Evolutionary conservation across 176 grass and related monocot genomes (phyloP), one percentile per base, ranked within the genome.

Genomic region (Chrysopogon serrulatus): DNA sequence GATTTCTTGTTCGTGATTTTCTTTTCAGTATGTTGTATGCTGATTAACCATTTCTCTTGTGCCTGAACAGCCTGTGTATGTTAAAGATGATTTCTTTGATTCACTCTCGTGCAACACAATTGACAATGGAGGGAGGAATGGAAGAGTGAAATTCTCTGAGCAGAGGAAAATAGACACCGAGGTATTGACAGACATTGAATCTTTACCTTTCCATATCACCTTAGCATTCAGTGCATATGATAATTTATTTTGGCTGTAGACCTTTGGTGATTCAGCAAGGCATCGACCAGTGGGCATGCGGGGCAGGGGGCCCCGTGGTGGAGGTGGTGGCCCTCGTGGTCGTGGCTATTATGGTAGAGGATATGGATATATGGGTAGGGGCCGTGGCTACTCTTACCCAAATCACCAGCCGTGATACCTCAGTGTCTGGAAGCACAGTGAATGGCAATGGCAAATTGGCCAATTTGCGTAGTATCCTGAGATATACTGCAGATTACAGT

Each of bases 61-160:
- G 16, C 18, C 39, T 63, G 59, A 87, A 27, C 71, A 98, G 96
- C 70, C 86, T 89, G 87, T 96, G 28, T 96, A 94, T 92, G 89
- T 93, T 26, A 98, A 98, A 80, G 96, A 98, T 30, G 93, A 98
- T 43, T 98, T 98, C 85, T 98, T 98, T 27, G 93, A 98, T 92
- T 89, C 96, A 64, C 91, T 98, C 28, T 98, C 96, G 24, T 92
- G 85, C 87, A 90, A 88, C 74, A 92, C 93, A 72, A 88, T 92
- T 73, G 89, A 90, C 70, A 86, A 90, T 80, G 91, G 88, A 67
- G 80, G 51, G 27, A 75, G 83, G 33, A 90, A 87, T 87, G 96
- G 89, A 78, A 91, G 96, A 76, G 75, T 94, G 42, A 98, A 82
- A 83, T 98, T 94, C 62, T 95, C 91, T 0, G 89, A 96, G 85